Base-by-base conservation (phyloP, 495 filamentous ascomycete species). In the Parachaetomium inaequale region DNA sequence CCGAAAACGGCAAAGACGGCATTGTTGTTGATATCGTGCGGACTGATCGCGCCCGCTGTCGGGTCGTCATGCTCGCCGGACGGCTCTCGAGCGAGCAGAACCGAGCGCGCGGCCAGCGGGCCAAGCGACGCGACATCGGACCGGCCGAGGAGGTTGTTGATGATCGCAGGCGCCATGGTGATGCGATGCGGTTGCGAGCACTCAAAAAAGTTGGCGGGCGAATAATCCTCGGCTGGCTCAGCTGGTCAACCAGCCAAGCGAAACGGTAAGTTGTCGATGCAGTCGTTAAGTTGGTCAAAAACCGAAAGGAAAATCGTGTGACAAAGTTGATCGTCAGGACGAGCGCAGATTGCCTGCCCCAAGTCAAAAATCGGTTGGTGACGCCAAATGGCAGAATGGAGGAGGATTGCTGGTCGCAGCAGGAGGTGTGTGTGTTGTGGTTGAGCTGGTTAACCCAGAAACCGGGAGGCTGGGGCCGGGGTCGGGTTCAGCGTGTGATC, bases 1-100 rank as follows among this genome's bases (percentile, higher is more conserved):
- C 88, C 95, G 68, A 98, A 96, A 4, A 97, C 79, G 7, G 86
- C 86, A 72, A 96, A 85, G 53, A 96, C 80, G 53, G 84, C 89
- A 19, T 85, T 84, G 80, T 93, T 96, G 77, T 94, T 92, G 78
- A 96, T 90, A 53, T 81, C 72, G n/a, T 78, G 68, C 0, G 91
- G 87, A 45, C 80, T 74, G 23, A 88, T 75, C 11, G 84, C 74
- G 60, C 90, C 90, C 15, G 62, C 63, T 25, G 71, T 73, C 2
- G 77, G 73, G 58, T 79, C 69, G 1, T 63, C 52, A 3, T 64
- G 56, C 38, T 56, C 23, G 11, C 46, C 38, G 26, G 28, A 23
- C 29, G 60, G 68, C 40, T 76, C 70, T 21, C 77, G 76, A 45
- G 69, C 74, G 17, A 75, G 57, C 17, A 81, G 72, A 31, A 79